phyloP scores from a whole-genome alignment of 768 basidiomycete genomes.

The Tylopilus vinaceipallidus region DNA sequence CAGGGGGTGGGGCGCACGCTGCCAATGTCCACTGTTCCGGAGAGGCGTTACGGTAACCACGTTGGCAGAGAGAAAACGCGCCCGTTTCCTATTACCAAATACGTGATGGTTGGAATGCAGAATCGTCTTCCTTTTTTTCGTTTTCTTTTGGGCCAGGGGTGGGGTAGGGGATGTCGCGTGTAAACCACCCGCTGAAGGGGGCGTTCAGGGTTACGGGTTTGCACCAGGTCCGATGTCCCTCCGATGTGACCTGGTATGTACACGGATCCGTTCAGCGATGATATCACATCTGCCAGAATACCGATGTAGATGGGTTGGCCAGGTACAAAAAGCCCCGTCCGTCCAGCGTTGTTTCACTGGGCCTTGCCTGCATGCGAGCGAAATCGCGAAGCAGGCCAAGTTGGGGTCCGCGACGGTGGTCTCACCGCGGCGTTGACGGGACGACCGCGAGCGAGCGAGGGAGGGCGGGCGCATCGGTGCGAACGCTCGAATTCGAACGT shows the following conservation, averaged over 20 bases:
- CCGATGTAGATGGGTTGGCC: too few species aligned
- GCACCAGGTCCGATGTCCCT: neutral
- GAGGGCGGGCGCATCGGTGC: too few species aligned
- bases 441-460: too few species aligned
- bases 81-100: neutral
- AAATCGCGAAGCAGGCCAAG: too few species aligned
- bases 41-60: neutral
- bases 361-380: too few species aligned
- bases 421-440: too few species aligned
- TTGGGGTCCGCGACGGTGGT: too few species aligned
- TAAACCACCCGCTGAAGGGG: neutral
- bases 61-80: neutral
- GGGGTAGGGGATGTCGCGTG: neutral
- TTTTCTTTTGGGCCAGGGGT: neutral
- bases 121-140: neutral
- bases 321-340: too few species aligned
- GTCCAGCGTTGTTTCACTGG: too few species aligned
- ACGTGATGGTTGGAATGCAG: neutral
- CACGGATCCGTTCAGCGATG: neutral
- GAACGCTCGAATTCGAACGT: too few species aligned
- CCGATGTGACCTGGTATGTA: neutral
- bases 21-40: neutral
- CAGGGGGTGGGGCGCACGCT: neutral
- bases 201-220: slow-evolving; percentile 12
- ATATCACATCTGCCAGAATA: slow-evolving; percentile 3